Conservation (phyloP, 257 asterid species). For the Nicotiana undulata region DNA sequence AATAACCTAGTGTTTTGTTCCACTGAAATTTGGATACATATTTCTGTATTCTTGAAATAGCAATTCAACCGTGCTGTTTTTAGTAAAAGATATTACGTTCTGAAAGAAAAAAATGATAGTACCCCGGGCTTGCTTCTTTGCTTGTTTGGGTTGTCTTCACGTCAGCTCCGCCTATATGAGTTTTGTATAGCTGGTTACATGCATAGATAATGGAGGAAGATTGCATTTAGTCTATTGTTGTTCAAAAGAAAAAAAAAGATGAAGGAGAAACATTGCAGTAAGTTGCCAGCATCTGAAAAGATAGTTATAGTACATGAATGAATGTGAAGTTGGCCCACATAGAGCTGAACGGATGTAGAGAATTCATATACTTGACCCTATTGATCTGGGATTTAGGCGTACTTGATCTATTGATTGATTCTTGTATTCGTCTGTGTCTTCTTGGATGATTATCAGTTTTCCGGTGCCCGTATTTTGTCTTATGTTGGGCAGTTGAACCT, state of each 20-base stretch:
- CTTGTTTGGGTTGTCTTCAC: background rate
- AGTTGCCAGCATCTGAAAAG: background rate
- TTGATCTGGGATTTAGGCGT: background rate
- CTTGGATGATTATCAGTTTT: background rate
- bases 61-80: background rate
- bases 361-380: background rate
- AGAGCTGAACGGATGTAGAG: background rate
- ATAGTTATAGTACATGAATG: background rate
- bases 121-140: background rate
- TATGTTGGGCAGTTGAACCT: background rate
- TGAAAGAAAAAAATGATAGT: background rate
- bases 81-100: background rate
- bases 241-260: too few species aligned
- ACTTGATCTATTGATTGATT: background rate
- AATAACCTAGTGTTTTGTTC: too few species aligned
- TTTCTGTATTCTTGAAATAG: background rate
- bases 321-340: background rate
- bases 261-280: background rate
- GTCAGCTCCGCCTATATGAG: background rate
- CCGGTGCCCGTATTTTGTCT: background rate
- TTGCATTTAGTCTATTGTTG: background rate
- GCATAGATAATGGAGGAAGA: background rate
- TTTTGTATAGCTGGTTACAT: background rate
- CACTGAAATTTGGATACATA: background rate
- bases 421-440: background rate